A percentile compares a stretch with the other conserved stretches of the same genome.
These are phyloP conservation scores for Ceratobasidium papillatum DNA, from an alignment of 1,284 basidiomycete genomes.

Conservation along the genomic window DNA sequence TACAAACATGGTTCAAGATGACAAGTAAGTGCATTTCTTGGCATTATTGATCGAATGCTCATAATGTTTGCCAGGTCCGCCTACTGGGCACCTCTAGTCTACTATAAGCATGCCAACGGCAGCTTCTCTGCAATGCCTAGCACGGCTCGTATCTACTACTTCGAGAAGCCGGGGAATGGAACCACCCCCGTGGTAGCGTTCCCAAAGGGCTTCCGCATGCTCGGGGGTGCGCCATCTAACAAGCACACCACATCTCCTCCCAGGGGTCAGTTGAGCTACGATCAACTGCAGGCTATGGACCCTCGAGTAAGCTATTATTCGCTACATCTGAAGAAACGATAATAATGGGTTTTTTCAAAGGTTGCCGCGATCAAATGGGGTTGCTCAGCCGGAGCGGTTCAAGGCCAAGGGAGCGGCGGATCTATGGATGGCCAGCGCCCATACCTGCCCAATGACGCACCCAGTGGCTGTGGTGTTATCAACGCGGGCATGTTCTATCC, in stretches of 20 bases:
- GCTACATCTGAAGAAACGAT: neutral
- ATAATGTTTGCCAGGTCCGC: constrained; percentile 2
- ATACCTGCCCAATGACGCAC: constrained; percentile 34
- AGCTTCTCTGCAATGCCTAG: neutral
- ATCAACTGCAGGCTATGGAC: constrained; percentile 37
- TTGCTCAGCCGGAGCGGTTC: constrained; percentile 34
- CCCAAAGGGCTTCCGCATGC: constrained; percentile 21
- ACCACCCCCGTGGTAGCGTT: constrained; percentile 19
- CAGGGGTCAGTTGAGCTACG: constrained; percentile 17
- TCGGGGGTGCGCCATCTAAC: constrained; percentile 10
- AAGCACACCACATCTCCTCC: constrained; percentile 7
- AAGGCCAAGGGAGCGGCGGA: constrained; percentile 30
- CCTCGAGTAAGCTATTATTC: constrained; percentile 12
- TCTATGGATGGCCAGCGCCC: constrained; percentile 33
- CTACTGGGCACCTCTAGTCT: constrained; percentile 22
- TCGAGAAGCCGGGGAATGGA: constrained; percentile 22
- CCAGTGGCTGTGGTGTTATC: constrained; percentile 20
- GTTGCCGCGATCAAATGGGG: constrained; percentile 33
- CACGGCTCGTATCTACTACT: constrained; percentile 33
- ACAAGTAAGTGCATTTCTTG: neutral
- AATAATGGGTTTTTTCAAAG: neutral
- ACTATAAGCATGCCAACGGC: constrained; percentile 15
- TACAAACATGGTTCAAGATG: neutral
- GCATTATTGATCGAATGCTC: neutral
- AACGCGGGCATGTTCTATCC: constrained; percentile 34